A percentile compares a stretch with the other conserved stretches of the same genome.
phyloP scores from a whole-genome alignment of 2,329 filamentous ascomycete species.

The Mycogone perniciosa region DNA sequence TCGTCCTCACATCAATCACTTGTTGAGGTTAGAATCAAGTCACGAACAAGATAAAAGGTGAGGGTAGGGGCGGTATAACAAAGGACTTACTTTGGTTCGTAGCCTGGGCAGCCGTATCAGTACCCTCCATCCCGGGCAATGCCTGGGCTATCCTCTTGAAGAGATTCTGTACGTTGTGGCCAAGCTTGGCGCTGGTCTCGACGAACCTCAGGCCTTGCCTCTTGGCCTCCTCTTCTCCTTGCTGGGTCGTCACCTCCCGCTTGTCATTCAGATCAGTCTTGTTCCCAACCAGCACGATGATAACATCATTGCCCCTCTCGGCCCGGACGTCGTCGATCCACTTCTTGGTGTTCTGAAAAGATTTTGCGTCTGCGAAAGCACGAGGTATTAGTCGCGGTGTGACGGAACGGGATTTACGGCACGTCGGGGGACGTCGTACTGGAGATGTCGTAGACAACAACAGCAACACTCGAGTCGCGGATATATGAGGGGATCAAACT shows the following conservation, averaged over 20 bases:
- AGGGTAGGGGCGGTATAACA: not conserved
- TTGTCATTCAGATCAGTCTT: constrained; percentile 99
- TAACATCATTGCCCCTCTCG: constrained; percentile 96
- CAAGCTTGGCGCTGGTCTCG: constrained; percentile 95
- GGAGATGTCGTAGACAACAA: constrained; percentile 98
- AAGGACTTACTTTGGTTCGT: constrained; percentile 65
- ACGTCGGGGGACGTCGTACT: constrained; percentile 42
- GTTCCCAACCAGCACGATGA: constrained; percentile 96
- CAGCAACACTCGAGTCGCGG: constrained; percentile 93
- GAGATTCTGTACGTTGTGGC: constrained; percentile 95
- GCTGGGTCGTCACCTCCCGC: constrained; percentile 90
- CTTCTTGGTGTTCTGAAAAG: constrained; percentile 97
- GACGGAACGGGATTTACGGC: constrained; percentile 4
- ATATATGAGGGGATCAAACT: constrained; percentile 98
- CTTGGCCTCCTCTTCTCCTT: constrained; percentile 97
- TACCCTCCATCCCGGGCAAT: constrained; percentile 92
- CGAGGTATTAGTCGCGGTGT: constrained; percentile 17
- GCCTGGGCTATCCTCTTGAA: constrained; percentile 99
- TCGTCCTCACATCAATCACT: constrained; percentile 95
- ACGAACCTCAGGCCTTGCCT: constrained; percentile 98
- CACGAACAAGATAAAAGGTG: not conserved
- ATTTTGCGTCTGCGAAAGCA: constrained; percentile 64
- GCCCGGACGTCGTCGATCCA: constrained; percentile 98
- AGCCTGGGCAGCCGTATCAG: constrained; percentile 67
- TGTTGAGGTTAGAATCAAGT: constrained; percentile 9